Base-by-base conservation (phyloP, 2,329 filamentous ascomycete species). In the Aspergillus ustus region DNA sequence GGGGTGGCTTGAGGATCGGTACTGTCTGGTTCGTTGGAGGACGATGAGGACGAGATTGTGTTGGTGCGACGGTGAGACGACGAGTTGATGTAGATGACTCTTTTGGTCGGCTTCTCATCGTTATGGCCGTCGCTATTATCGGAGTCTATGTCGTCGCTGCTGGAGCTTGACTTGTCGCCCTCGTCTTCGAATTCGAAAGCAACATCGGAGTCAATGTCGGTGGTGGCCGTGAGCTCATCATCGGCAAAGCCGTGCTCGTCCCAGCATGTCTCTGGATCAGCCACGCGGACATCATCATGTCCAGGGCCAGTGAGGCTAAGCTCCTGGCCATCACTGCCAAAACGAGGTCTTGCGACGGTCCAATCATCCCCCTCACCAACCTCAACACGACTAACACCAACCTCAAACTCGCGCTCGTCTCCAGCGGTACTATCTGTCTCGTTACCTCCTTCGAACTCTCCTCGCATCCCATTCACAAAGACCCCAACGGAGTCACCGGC, bases 161-260 rank as follows among this genome's bases (percentile, higher is more conserved):
- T 50, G 46, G 45, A 40, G 17, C 28, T 37, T 28, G 19, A 28
- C 11, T 25, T 51, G 3, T 15, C 54, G 11, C 44, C 59, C 20
- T 58, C 40, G 17, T 52, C 48, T 13, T 50, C 57, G 7, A 22
- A n/a, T 46, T 19, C 31, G 9, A 48, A n/a, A 6, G 9, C 48
- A 45, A 19, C 28, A 2, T 49, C 28, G 44, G 37, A 48, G 5
- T 59, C 55, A 5, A n/a, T 19, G 15, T 20, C 29, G 29, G 29
- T 40, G 25, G 19, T 54, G 7, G 20, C 29, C 13, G 40, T 58
- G 25, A 52, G 48, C 34, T 62, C 60, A 17, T 62, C 60, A 29
- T 62, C 57, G 3, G 60, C 60, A 51, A 51, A 56, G 44, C 50
- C 48, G 11, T 29, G 7, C 22, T 62, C 55, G 15, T 57, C 50